Evolutionary conservation across 208 protist species (phyloP).

Genomic region (Leishmania braziliensis): DNA sequence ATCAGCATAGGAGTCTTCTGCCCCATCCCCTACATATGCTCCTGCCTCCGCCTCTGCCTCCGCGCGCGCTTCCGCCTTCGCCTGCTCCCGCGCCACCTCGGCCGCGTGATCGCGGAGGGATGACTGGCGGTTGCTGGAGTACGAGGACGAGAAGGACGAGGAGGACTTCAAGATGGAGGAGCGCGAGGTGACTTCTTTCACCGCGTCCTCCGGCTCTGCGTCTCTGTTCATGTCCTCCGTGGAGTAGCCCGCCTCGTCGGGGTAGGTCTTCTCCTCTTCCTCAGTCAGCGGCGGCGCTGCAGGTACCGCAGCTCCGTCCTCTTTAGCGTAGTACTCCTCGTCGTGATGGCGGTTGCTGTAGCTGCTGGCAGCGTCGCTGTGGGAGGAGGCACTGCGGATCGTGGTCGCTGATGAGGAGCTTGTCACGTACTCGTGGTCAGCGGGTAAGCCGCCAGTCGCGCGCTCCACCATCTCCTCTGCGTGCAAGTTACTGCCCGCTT

Average conservation of each 20-base stretch:
- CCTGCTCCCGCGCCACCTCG: not conserved
- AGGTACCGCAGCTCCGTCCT: not conserved
- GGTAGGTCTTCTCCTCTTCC: not conserved
- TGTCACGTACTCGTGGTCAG: constrained; percentile 29
- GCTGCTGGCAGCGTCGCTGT: not conserved
- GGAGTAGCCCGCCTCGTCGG: not conserved
- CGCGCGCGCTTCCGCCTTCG: constrained; percentile 3
- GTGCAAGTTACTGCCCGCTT: constrained; percentile 7
- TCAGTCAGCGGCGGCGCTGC: not conserved
- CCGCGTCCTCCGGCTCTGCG: not conserved
- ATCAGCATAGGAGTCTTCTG: constrained; percentile 29
- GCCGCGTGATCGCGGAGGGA: not conserved
- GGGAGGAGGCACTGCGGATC: constrained; percentile 27
- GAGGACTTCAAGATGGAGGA: not conserved
- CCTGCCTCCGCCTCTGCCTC: constrained; percentile 4
- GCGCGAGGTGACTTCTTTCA: not conserved
- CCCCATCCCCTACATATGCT: not conserved
- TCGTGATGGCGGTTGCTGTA: constrained; percentile 10
- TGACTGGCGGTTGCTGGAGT: not conserved
- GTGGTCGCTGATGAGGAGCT: constrained; percentile 28
- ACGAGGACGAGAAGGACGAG: constrained; percentile 10
- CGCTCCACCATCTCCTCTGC: not conserved
- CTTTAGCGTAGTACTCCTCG: constrained; percentile 10
- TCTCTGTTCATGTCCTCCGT: not conserved
- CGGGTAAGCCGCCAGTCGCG: constrained; percentile 7